Evolutionary conservation across 192 early-diverging fungal species (phyloP).

Genomic region (Coemansia sp.): DNA sequence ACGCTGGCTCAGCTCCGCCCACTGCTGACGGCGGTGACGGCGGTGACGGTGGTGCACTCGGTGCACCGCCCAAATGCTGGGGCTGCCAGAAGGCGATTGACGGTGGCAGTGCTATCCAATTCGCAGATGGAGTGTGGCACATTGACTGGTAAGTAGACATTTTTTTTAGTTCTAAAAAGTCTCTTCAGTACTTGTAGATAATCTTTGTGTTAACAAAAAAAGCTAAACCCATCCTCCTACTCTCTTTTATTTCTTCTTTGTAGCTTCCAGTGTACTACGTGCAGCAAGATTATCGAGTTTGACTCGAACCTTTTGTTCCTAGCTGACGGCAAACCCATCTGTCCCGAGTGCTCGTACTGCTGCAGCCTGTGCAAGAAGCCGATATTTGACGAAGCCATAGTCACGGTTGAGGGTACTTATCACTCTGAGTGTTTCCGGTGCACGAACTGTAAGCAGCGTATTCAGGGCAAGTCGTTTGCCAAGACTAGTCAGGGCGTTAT

Average conservation of each 20-base stretch:
- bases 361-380: conserved; percentile 71
- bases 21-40: conserved; percentile 5
- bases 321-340: conserved; percentile 80
- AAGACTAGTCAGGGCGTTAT: conserved; percentile 77
- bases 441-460: conserved; percentile 67
- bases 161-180: not conserved
- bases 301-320: conserved; percentile 74
- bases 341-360: conserved; percentile 77
- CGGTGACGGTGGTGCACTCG: conserved; percentile 17
- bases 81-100: conserved; percentile 69
- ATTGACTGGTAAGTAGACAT: conserved; percentile 66
- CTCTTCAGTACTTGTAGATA: not conserved
- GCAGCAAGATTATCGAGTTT: conserved; percentile 67
- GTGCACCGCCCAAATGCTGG: conserved; percentile 58
- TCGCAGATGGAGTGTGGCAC: conserved; percentile 81
- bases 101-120: conserved; percentile 75
- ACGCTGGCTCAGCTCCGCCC: conserved; percentile 11
- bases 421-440: conserved; percentile 81
- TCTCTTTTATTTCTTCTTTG: not conserved
- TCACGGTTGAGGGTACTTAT: conserved; percentile 78
- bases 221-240: not conserved
- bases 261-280: conserved; percentile 77
- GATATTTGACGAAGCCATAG: conserved; percentile 81
- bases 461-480: conserved; percentile 76
- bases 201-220: not conserved